Evolutionary conservation across 805 yeast genomes (phyloP).

Genomic region (Candida fluviatilis): DNA sequence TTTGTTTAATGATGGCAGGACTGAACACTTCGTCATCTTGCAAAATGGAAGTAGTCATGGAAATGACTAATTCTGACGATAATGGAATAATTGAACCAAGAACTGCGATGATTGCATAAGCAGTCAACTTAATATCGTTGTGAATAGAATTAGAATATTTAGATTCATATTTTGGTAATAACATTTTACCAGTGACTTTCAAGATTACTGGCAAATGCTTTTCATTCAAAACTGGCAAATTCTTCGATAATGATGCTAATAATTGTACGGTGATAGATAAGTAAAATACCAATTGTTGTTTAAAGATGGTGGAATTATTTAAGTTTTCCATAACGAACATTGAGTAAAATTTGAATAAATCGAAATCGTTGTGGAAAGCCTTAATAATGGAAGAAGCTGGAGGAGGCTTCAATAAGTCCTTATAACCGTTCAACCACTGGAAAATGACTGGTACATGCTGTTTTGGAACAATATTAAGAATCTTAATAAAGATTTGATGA

Average conservation of each 20-base stretch:
- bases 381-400: slow-evolving; percentile 67
- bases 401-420: slow-evolving; percentile 60
- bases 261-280: slow-evolving; percentile 67
- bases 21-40: slow-evolving; percentile 21
- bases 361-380: slow-evolving; percentile 62
- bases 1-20: slow-evolving; percentile 21
- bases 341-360: slow-evolving; percentile 63
- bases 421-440: slow-evolving; percentile 64
- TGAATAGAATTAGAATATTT: slow-evolving; percentile 16
- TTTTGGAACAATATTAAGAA: slow-evolving; percentile 66
- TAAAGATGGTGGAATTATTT: slow-evolving; percentile 53
- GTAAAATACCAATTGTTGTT: slow-evolving; percentile 73
- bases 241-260: slow-evolving; percentile 56
- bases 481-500: slow-evolving; percentile 67
- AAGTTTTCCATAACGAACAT: slow-evolving; percentile 49
- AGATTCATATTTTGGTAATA: slow-evolving; percentile 33
- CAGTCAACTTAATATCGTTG: slow-evolving; percentile 70
- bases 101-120: slow-evolving; percentile 78
- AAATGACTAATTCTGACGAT: slow-evolving; percentile 20
- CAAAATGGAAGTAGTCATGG: slow-evolving; percentile 32
- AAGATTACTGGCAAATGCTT: slow-evolving; percentile 52
- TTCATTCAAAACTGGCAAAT: slow-evolving; percentile 41
- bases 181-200: slow-evolving; percentile 53
- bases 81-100: slow-evolving; percentile 70
- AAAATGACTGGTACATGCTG: slow-evolving; percentile 70